A percentile compares a stretch with the other conserved stretches of the same genome.
Conservation (phyloP, 441 rosid species). For the Omphalea diandra region DNA sequence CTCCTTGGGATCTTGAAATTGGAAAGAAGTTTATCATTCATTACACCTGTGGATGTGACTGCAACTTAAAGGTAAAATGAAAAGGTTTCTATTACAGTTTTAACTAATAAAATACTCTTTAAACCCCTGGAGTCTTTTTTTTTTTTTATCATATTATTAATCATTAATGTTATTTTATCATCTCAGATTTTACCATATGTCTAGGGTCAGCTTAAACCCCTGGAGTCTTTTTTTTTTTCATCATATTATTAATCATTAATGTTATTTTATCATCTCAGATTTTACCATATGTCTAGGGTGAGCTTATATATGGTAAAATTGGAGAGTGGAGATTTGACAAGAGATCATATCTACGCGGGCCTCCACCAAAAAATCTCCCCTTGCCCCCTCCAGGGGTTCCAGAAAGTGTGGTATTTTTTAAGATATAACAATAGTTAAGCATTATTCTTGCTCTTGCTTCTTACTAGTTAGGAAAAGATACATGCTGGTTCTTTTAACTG, state of each 20-base stretch:
- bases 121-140: neutral
- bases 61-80: slow-evolving; percentile 43
- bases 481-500: neutral
- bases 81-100: neutral
- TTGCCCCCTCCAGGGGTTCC: slow-evolving; percentile 73
- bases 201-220: slow-evolving; percentile 61
- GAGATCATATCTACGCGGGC: slow-evolving; percentile 55
- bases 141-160: neutral
- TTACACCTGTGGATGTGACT: slow-evolving; percentile 75
- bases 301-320: slow-evolving; percentile 53
- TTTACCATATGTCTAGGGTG: slow-evolving; percentile 39
- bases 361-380: slow-evolving; percentile 59
- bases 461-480: neutral
- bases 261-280: neutral
- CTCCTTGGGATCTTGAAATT: slow-evolving; percentile 54
- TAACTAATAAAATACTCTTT: neutral
- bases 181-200: slow-evolving; percentile 3
- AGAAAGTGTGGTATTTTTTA: slow-evolving; percentile 59
- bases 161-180: too few species aligned
- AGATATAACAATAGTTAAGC: neutral
- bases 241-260: neutral
- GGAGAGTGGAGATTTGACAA: slow-evolving; percentile 80
- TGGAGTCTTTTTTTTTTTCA: too few species aligned
- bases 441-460: neutral
- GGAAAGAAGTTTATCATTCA: slow-evolving; percentile 54